These are phyloP conservation scores for Grigorovia jiainica DNA, from an alignment of 805 yeast genomes.

Conservation along the genomic window DNA sequence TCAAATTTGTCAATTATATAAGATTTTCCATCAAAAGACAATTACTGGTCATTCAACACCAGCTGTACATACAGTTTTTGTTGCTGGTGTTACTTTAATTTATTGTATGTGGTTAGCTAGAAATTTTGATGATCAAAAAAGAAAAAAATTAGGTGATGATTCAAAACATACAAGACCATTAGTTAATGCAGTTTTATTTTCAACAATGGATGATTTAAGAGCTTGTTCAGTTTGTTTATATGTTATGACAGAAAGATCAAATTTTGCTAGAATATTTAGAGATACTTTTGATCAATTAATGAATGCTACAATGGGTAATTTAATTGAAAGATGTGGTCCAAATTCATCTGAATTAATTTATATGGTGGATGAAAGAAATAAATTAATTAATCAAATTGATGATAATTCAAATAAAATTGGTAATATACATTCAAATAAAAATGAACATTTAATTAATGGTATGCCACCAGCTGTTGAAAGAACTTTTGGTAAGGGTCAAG, in stretches of 20 bases:
- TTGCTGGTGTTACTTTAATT: slow-evolving; percentile 58
- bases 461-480: slow-evolving; percentile 55
- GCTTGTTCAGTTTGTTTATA: slow-evolving; percentile 57
- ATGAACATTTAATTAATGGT: slow-evolving; percentile 22
- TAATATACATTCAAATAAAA: background rate
- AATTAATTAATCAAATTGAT: background rate
- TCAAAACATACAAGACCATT: slow-evolving; percentile 53
- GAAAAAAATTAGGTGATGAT: slow-evolving; percentile 45
- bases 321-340: slow-evolving; percentile 55
- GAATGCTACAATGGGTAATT: slow-evolving; percentile 54
- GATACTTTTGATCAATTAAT: slow-evolving; percentile 60
- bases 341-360: slow-evolving; percentile 50
- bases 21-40: slow-evolving; percentile 54
- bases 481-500: slow-evolving; percentile 29
- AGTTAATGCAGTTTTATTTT: slow-evolving; percentile 43
- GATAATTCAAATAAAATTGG: background rate
- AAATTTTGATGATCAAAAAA: slow-evolving; percentile 48
- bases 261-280: slow-evolving; percentile 50
- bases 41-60: slow-evolving; percentile 55
- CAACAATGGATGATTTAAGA: slow-evolving; percentile 52
- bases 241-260: slow-evolving; percentile 58
- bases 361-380: slow-evolving; percentile 7
- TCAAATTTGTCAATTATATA: slow-evolving; percentile 54
- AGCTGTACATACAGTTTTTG: slow-evolving; percentile 57
- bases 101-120: slow-evolving; percentile 61